phyloP scores from a whole-genome alignment of 331 rosid genomes.

The Spiraea crenata region DNA sequence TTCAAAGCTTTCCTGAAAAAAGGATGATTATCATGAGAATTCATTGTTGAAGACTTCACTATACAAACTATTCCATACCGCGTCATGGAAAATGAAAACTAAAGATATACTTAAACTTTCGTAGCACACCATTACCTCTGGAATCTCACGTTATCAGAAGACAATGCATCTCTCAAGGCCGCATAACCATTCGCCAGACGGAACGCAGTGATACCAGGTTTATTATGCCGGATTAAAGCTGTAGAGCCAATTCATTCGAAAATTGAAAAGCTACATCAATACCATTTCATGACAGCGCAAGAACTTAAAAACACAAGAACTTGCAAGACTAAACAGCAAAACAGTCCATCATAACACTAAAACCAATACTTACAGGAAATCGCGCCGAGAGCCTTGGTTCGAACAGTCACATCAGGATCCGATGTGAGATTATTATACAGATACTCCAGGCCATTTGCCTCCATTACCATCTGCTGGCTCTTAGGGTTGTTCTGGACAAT shows the following conservation, averaged over 20 bases:
- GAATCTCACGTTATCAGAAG: constrained; percentile 75
- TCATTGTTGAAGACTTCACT: not conserved
- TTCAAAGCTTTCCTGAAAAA: constrained; percentile 87
- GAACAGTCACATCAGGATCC: constrained; percentile 71
- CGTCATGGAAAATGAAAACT: too few species aligned
- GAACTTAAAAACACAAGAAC: not conserved
- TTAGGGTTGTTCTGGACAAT: constrained; percentile 86
- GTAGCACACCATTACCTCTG: constrained; percentile 61
- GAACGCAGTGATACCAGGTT: constrained; percentile 69
- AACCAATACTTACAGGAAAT: constrained; percentile 65
- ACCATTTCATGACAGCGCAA: not conserved
- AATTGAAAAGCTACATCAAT: constrained; percentile 28
- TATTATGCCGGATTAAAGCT: constrained; percentile 92
- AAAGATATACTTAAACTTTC: not conserved
- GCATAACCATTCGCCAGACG: constrained; percentile 90
- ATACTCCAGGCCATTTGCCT: constrained; percentile 83
- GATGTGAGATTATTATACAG: constrained; percentile 64
- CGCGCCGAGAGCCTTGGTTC: constrained; percentile 85
- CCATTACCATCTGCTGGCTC: constrained; percentile 92
- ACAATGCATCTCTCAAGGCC: constrained; percentile 65
- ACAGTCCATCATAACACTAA: not conserved
- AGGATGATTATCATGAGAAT: constrained; percentile 8
- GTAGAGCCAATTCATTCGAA: constrained; percentile 27
- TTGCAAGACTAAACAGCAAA: not conserved
- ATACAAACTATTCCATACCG: not conserved